Evolutionary conservation across 2,329 filamentous ascomycete genomes (phyloP), one percentile per base, ranked within the genome.

Genomic region (Tricladium varicosporioides): DNA sequence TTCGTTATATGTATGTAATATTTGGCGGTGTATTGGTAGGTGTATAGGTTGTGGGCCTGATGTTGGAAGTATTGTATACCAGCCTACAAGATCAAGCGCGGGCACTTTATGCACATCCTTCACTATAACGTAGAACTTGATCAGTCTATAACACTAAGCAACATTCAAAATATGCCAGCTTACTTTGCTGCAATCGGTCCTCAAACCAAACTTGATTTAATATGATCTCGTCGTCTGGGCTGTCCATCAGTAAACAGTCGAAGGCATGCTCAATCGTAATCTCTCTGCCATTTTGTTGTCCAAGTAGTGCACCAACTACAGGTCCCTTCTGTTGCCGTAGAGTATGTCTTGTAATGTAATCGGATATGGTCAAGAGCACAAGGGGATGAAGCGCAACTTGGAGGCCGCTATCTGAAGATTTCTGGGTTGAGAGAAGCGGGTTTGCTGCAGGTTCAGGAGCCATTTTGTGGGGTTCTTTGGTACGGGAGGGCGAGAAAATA

Each of bases 251-350:
- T 60, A 87, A 84, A 72, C 89, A 91, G 69, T 97, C 92, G 70
- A 96, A 97, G 3, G 91, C 92, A 76, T 96, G 88, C 72, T 97
- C 93, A 63, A 97, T 86, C 9, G 91, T 96, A 66, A 97, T 88
- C 68, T 93, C 87, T 56, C 91, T 87, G 16, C 93, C 93, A 77
- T 91, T 89, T 67, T 97, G 92, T 69, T 94, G 90, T 14, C 94
- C 94, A 5, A 99, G 76, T n/a, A 99, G 80, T 52, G 88, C 92
- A 56, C 94, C 94, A 2, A 93, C 83, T 15, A 97, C 82, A 14
- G 92, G 91, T 0, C 89, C 89, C 15, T 78, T 72, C 67, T 92
- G 86, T 52, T 85, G 78, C 58, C 94, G 85, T 56, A 96, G 81
- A 1, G 87, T 90, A 73, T 96, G 92, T 59, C 94, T 85, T 57